These are phyloP conservation scores for Ceratocystis cacaofunesta DNA, from an alignment of 2,329 filamentous ascomycete genomes.

Conservation along the genomic window DNA sequence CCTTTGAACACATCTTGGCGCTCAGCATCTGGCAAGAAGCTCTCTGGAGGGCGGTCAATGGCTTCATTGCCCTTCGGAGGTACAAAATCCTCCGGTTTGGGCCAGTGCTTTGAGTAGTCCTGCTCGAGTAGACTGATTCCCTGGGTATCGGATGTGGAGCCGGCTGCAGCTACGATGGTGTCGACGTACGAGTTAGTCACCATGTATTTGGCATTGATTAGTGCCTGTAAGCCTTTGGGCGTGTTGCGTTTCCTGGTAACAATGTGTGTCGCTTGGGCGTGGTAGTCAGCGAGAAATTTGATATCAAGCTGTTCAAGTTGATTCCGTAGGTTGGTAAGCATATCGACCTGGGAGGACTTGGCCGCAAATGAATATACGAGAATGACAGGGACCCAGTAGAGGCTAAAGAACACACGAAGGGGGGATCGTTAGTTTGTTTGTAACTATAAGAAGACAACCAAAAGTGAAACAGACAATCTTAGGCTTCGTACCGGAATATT, in stretches of 20 bases:
- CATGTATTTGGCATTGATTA: conserved; percentile 67
- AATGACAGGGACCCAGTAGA: conserved; percentile 68
- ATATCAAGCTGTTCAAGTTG: conserved; percentile 75
- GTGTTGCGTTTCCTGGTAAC: conserved; percentile 84
- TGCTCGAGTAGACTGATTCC: conserved; percentile 49
- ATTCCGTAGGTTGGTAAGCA: conserved; percentile 45
- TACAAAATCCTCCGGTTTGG: conserved; percentile 54
- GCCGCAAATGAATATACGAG: conserved; percentile 65
- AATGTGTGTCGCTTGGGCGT: conserved; percentile 65
- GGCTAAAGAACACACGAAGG: conserved; percentile 29
- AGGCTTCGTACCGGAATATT: conserved; percentile 38
- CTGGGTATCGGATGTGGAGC: conserved; percentile 29
- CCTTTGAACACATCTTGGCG: conserved; percentile 65
- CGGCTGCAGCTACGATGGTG: conserved; percentile 43
- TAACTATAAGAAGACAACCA: no score
- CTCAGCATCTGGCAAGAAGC: conserved; percentile 53
- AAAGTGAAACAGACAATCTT: neutral
- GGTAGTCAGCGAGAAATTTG: conserved; percentile 64
- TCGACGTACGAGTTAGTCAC: conserved; percentile 62
- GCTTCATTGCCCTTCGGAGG: conserved; percentile 66
- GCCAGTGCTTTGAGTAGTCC: conserved; percentile 70
- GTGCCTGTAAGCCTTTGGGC: conserved; percentile 67
- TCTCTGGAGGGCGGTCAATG: conserved; percentile 47
- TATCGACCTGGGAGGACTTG: conserved; percentile 53
- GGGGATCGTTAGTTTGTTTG: conserved; percentile 15